phyloP scores from a whole-genome alignment of 257 asterid genomes.

The Datura wrightii region DNA sequence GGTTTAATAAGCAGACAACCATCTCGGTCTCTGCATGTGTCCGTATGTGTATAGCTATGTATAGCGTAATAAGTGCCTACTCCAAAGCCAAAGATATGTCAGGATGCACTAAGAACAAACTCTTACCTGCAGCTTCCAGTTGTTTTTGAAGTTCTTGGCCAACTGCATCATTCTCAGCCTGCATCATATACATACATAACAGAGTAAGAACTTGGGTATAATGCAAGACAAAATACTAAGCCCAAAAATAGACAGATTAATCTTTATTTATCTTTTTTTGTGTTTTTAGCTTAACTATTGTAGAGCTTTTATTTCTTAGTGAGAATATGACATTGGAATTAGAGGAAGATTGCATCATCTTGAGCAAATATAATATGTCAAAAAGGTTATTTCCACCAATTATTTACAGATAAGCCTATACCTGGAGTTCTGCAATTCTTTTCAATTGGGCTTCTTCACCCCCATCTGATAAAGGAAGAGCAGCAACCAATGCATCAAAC shows the following conservation, averaged over 20 bases:
- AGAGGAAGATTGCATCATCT: not conserved
- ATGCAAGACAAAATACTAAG: not conserved
- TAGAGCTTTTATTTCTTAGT: not conserved
- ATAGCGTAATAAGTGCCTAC: not conserved
- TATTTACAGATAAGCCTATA: conserved; percentile 32
- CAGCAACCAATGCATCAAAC: conserved; percentile 90
- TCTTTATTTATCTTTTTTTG: not conserved
- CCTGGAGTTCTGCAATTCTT: conserved; percentile 88
- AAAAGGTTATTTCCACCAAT: not conserved
- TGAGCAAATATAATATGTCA: not conserved
- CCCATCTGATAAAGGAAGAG: conserved; percentile 77
- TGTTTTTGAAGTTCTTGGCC: conserved; percentile 96
- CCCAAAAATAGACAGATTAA: not conserved
- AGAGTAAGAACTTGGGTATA: not conserved
- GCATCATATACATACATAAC: conserved; percentile 31
- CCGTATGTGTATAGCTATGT: not conserved
- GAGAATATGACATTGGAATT: not conserved
- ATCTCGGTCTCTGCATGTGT: not conserved
- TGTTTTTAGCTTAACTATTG: not conserved
- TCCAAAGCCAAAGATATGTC: not conserved
- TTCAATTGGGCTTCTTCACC: conserved; percentile 92
- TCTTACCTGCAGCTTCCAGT: conserved; percentile 85
- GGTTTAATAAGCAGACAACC: not conserved
- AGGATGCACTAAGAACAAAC: not conserved
- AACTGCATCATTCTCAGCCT: conserved; percentile 85